A percentile compares a stretch with the other conserved stretches of the same genome.
phyloP scores from a whole-genome alignment of 768 basidiomycete species.

The Boletus bicolor region DNA sequence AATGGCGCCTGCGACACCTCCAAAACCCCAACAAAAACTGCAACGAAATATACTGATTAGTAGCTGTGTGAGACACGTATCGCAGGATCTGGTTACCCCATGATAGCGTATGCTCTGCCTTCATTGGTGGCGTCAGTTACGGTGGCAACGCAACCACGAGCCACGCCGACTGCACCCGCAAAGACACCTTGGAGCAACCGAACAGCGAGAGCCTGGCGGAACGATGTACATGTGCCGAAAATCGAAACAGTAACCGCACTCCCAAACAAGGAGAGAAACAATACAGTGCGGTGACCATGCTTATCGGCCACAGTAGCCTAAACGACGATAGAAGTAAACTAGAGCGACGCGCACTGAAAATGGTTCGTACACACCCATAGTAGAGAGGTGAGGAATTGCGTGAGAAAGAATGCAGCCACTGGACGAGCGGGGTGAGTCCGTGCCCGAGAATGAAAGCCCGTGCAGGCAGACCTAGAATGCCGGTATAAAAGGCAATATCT shows the following conservation, averaged over 20 bases:
- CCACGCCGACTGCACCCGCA: constrained; percentile 92
- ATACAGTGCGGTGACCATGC: constrained; percentile 82
- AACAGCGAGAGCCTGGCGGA: constrained; percentile 79
- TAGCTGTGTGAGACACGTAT: background rate
- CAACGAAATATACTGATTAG: background rate
- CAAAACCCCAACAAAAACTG: constrained; percentile 95
- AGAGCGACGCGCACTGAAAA: background rate
- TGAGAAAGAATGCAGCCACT: constrained; percentile 88
- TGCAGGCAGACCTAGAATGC: constrained; percentile 63
- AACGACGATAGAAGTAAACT: background rate
- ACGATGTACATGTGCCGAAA: constrained; percentile 73
- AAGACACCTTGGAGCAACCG: constrained; percentile 91
- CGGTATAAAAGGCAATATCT: constrained; percentile 86
- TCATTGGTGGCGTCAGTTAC: constrained; percentile 93
- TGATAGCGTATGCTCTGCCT: constrained; percentile 88
- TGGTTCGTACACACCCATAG: constrained; percentile 64
- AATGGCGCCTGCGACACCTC: constrained; percentile 88
- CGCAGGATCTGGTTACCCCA: constrained; percentile 51
- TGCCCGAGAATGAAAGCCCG: constrained; percentile 10
- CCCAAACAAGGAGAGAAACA: constrained; percentile 82
- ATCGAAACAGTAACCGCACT: constrained; percentile 74
- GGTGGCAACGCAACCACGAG: constrained; percentile 80
- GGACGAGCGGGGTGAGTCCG: constrained; percentile 8
- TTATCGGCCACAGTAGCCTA: constrained; percentile 92
- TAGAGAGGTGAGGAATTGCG: constrained; percentile 92